A percentile compares a stretch with the other conserved stretches of the same genome.
phyloP scores from a whole-genome alignment of 192 early-diverging fungal genomes.

The Gaertneriomyces sp. region DNA sequence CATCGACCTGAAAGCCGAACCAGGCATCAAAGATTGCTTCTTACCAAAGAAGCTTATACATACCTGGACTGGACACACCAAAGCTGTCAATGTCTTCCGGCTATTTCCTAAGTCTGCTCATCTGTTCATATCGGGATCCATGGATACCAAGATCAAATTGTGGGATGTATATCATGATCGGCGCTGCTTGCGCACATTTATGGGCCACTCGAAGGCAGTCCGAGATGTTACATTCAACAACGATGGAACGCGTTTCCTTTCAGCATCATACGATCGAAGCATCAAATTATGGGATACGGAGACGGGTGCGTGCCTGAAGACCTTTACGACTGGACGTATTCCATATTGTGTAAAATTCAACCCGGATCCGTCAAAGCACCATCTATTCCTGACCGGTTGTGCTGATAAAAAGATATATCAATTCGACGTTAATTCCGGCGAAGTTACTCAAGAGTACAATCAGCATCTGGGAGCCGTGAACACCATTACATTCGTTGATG shows the following conservation, averaged over 20 bases:
- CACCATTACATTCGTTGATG: conserved; percentile 94
- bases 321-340: conserved; percentile 71
- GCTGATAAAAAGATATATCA: conserved; percentile 90
- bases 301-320: conserved; percentile 82
- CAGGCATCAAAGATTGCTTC: conserved; percentile 74
- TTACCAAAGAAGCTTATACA: conserved; percentile 83
- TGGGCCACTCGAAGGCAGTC: conserved; percentile 91
- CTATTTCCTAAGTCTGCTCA: conserved; percentile 91
- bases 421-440: conserved; percentile 79
- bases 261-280: conserved; percentile 84
- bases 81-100: conserved; percentile 85
- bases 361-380: conserved; percentile 80
- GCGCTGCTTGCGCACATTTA: conserved; percentile 75
- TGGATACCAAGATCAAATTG: conserved; percentile 95
- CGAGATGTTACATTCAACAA: conserved; percentile 88
- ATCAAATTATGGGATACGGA: conserved; percentile 99
- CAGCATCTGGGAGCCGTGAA: conserved; percentile 97
- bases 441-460: conserved; percentile 90
- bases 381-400: conserved; percentile 88
- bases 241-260: conserved; percentile 79
- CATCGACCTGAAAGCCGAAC: conserved; percentile 67
- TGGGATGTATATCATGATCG: conserved; percentile 95
- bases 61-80: conserved; percentile 90
- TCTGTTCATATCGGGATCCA: conserved; percentile 80
- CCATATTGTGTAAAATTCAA: conserved; percentile 91